phyloP scores from a whole-genome alignment of 305 asterid genomes.

The Striga hermonthica region DNA sequence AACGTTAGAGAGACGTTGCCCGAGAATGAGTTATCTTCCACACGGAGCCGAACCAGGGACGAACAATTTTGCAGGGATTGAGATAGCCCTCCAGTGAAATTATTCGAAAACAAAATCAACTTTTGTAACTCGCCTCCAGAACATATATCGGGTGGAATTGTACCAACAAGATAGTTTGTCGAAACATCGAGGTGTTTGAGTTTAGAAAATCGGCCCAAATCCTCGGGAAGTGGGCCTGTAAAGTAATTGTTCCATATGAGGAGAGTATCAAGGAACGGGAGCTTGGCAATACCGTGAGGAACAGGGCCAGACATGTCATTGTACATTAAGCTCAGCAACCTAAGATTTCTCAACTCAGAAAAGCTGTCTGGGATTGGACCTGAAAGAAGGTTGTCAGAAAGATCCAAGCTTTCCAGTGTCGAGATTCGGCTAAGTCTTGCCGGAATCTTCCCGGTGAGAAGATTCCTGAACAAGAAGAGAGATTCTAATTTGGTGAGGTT shows the following conservation, averaged over 20 bases:
- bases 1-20: conserved; percentile 66
- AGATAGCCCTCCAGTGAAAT: conserved; percentile 60
- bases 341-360: conserved; percentile 64
- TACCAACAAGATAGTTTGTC: conserved; percentile 64
- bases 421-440: conserved; percentile 53
- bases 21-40: conserved; percentile 73
- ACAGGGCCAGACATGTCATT: conserved; percentile 73
- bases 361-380: conserved; percentile 79
- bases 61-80: conserved; percentile 79
- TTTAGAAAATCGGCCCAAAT: conserved; percentile 59
- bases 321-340: conserved; percentile 78
- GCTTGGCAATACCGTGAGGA: conserved; percentile 70
- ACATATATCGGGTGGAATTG: conserved; percentile 66
- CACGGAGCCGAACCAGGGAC: conserved; percentile 75
- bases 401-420: conserved; percentile 81
- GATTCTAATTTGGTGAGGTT: conserved; percentile 78
- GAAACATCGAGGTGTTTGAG: conserved; percentile 78
- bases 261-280: conserved; percentile 70
- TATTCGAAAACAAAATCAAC: conserved; percentile 76
- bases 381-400: conserved; percentile 77
- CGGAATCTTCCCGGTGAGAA: conserved; percentile 59
- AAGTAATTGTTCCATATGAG: conserved; percentile 86
- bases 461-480: conserved; percentile 80
- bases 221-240: conserved; percentile 68
- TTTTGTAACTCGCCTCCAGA: conserved; percentile 50